phyloP scores from a whole-genome alignment of 495 filamentous ascomycete species.

The Penicillium fimorum region DNA sequence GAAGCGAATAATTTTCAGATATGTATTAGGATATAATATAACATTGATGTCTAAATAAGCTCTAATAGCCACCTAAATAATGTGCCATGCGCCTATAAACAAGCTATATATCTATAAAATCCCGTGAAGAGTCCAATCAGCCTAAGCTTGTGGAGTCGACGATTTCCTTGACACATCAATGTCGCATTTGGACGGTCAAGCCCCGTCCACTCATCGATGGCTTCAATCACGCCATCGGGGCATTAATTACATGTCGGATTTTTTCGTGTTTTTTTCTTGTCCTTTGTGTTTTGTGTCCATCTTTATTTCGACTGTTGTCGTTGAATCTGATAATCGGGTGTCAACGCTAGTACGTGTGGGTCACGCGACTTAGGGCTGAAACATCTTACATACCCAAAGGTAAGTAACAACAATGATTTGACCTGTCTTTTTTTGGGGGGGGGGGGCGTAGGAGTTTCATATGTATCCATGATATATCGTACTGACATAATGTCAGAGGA shows the following conservation, averaged over 20 bases:
- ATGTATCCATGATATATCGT: background rate
- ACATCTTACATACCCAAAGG: background rate
- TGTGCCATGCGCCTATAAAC: background rate
- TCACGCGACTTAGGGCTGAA: conserved; percentile 20
- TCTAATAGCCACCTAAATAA: background rate
- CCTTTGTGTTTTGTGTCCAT: background rate
- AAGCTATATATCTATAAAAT: too few relatives aligned
- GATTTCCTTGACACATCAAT: conserved; percentile 18
- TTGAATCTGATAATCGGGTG: background rate
- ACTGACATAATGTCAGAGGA: background rate
- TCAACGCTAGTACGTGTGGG: conserved; percentile 9
- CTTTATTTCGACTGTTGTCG: background rate
- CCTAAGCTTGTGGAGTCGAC: conserved; percentile 6
- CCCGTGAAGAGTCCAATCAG: too few relatives aligned
- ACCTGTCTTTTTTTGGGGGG: background rate
- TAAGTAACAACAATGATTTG: background rate
- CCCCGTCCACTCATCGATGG: conserved; percentile 15
- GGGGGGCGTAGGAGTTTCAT: too few relatives aligned
- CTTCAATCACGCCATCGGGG: conserved; percentile 26
- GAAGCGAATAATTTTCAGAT: conserved; percentile 1
- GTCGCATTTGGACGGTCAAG: background rate
- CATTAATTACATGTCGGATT: background rate
- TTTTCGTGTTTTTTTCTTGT: background rate
- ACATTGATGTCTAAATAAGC: background rate
- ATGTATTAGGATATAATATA: background rate